Evolutionary conservation across 2,329 filamentous ascomycete species (phyloP), one percentile per base, ranked within the genome.

Genomic region (Aspergillus pseudoterreus): DNA sequence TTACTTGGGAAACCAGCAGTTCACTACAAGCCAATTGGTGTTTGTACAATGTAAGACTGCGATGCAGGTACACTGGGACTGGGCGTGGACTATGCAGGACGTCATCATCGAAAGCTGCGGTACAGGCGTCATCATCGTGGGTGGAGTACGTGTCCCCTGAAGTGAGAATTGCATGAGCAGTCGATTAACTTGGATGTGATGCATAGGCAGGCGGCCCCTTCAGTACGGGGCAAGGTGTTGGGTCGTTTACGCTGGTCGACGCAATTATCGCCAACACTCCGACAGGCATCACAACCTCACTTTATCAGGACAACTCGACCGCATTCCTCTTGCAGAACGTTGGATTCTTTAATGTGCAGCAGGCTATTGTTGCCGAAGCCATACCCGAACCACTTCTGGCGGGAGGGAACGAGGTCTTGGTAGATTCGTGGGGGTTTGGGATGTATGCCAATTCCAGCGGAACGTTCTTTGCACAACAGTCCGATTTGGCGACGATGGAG

Each of bases 81-180:
- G 43, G 43, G 43, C 43, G 22, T 45, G 43, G 43, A 45, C 43
- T 10, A 33, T 33, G 43, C 43, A 45, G 19, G 43, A 45, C 30
- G 12, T 15, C 11, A 22, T 45, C n/a, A 45, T 45, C 17, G 43
- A 45, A 17, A 15, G 11, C n/a, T 45, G 43, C 24, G 22, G 17
- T 11, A 45, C 12, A 8, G 43, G 43, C 11, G 3, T 45, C 12
- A 33, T 19, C 14, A 33, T 45, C 12, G 30, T 33, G 15, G 43
- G 43, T 8, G 43, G 43, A 4, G 43, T 19, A 19, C 17, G 17
- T 19, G 17, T 19, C 17, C 17, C 17, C 17, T 19, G 17, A 19
- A 19, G 17, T 19, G 17, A 19, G 2, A 2, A 19, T 19, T 3
- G 17, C 17, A 19, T 19, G 17, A 3, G 17, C 17, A 19, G 17